Conservation (phyloP, 176 grass and related monocot species). For the Chrysopogon serrulatus region DNA sequence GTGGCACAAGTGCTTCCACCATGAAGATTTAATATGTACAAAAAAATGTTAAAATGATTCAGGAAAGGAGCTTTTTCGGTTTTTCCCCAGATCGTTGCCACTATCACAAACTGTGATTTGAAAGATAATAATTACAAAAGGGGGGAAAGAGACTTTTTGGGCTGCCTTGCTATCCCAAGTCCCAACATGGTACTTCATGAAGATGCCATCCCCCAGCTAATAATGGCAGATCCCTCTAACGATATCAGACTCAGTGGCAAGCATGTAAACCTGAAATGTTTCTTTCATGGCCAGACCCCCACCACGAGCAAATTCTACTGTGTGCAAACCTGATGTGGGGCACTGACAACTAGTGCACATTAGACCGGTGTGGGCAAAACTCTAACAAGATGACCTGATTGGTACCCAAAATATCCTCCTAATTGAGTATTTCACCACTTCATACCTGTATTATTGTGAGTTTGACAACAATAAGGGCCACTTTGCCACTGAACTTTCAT, state of each 20-base stretch:
- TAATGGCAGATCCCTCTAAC: slow-evolving; percentile 25
- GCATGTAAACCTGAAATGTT: slow-evolving; percentile 37
- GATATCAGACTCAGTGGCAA: slow-evolving; percentile 20
- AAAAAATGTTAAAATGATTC: slow-evolving; percentile 11
- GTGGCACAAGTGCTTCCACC: slow-evolving; percentile 11
- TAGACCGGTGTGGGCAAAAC: slow-evolving; percentile 30
- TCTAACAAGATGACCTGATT: slow-evolving; percentile 35
- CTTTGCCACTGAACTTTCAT: slow-evolving; percentile 19
- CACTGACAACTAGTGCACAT: slow-evolving; percentile 19
- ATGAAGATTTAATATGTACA: slow-evolving; percentile 20
- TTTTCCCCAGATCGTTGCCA: background rate
- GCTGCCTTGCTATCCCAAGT: slow-evolving; percentile 14
- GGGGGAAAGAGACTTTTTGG: background rate
- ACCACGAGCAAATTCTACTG: slow-evolving; percentile 37
- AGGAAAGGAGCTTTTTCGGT: background rate
- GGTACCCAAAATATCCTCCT: slow-evolving; percentile 17
- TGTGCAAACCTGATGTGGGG: slow-evolving; percentile 1
- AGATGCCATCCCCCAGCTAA: background rate
- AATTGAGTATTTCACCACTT: slow-evolving; percentile 15
- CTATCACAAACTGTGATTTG: background rate
- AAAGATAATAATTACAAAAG: slow-evolving; percentile 13
- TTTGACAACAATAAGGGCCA: background rate
- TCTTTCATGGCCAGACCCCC: slow-evolving; percentile 23
- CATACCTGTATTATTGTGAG: slow-evolving; percentile 1
- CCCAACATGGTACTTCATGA: slow-evolving; percentile 13